These are phyloP conservation scores for Candida sp. DNA, from an alignment of 1,139 yeast species.

Conservation along the genomic window DNA sequence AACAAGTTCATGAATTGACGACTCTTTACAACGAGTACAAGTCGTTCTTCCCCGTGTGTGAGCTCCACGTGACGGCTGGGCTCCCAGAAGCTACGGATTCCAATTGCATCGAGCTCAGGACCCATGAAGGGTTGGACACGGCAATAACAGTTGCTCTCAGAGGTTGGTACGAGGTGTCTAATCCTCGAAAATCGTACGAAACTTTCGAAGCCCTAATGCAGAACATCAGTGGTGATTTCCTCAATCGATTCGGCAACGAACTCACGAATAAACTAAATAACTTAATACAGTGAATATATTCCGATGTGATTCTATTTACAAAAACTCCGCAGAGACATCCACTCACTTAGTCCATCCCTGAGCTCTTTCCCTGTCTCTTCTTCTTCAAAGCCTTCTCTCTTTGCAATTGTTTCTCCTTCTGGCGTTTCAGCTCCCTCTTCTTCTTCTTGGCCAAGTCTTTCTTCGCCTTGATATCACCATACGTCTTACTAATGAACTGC, in stretches of 20 bases:
- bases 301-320: conserved; percentile 3
- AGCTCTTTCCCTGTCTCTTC: conserved; percentile 1
- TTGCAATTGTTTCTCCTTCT: background rate
- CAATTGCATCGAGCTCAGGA: conserved; percentile 8
- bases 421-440: conserved; percentile 6
- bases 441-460: conserved; percentile 5
- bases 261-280: conserved; percentile 26
- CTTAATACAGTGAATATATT: conserved; percentile 10
- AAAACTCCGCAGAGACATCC: background rate
- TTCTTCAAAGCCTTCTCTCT: background rate
- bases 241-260: conserved; percentile 29
- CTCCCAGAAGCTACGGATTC: conserved; percentile 6
- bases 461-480: conserved; percentile 2
- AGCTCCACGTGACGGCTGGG: conserved; percentile 13
- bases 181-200: conserved; percentile 25
- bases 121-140: conserved; percentile 22
- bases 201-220: conserved; percentile 52
- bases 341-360: background rate
- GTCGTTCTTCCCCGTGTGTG: conserved; percentile 27
- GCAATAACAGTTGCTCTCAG: conserved; percentile 30
- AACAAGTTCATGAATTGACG: conserved; percentile 27
- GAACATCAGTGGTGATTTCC: conserved; percentile 37
- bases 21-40: conserved; percentile 30
- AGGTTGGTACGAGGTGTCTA: conserved; percentile 37
- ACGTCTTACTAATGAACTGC: conserved; percentile 23